Percentiles rank a stretch among this genome's conserved stretches.
phyloP scores from a whole-genome alignment of 495 filamentous ascomycete species.

The Penicillium angulare region DNA sequence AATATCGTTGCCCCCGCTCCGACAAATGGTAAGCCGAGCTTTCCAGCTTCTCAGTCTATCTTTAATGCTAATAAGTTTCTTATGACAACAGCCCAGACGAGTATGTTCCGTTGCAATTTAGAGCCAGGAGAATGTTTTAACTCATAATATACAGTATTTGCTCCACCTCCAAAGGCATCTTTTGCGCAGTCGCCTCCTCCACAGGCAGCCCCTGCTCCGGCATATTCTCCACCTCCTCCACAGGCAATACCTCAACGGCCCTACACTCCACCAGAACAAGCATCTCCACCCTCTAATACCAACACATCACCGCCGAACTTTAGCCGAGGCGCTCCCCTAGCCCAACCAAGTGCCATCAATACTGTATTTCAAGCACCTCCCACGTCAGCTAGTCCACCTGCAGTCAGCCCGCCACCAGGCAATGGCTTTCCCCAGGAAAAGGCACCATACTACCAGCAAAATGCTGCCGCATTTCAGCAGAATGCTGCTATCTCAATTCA shows the following conservation, averaged over 20 bases:
- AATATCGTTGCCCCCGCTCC: no score
- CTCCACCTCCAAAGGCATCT: constrained; percentile 11
- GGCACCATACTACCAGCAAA: neutral
- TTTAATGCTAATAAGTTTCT: no score
- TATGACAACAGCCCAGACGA: no score
- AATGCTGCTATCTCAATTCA: constrained; percentile 1
- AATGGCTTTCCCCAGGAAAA: neutral
- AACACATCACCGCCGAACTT: constrained; percentile 31
- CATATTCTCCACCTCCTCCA: neutral
- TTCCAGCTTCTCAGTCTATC: no score
- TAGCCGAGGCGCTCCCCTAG: constrained; percentile 42
- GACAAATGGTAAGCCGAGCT: constrained; percentile 23
- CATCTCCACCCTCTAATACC: constrained; percentile 1
- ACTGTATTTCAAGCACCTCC: constrained; percentile 16
- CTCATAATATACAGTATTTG: constrained; percentile 10
- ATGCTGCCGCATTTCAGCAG: neutral
- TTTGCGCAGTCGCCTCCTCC: no score
- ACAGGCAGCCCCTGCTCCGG: no score
- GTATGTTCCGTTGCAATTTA: constrained; percentile 2
- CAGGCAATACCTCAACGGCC: neutral
- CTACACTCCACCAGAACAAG: neutral
- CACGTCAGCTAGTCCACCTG: constrained; percentile 6
- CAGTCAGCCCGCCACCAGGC: neutral
- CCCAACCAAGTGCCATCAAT: constrained; percentile 23
- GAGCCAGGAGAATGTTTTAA: neutral